Conservation (phyloP, 2,329 filamentous ascomycete species). For the Aspergillus novofumigatus region DNA sequence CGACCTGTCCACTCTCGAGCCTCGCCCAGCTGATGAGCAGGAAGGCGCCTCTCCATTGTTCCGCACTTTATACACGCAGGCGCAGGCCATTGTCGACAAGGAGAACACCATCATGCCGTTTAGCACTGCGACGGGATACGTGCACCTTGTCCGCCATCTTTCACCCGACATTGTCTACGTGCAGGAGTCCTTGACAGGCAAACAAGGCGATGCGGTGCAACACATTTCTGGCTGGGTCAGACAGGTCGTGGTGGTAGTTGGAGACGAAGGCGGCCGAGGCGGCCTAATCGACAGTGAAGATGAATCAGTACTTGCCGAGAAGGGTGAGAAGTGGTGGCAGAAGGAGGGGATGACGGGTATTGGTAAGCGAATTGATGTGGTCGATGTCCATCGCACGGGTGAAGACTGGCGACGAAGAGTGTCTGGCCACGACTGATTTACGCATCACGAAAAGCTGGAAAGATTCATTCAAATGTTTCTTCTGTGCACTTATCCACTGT, state of each 20-base stretch:
- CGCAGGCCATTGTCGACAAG: constrained; percentile 72
- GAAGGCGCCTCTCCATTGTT: constrained; percentile 60
- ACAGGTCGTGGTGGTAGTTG: constrained; percentile 56
- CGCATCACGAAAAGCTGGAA: constrained; percentile 6
- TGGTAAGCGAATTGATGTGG: constrained; percentile 81
- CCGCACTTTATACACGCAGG: constrained; percentile 76
- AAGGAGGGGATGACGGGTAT: constrained; percentile 75
- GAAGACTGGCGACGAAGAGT: constrained; percentile 85
- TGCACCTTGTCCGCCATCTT: constrained; percentile 81
- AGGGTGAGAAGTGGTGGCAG: constrained; percentile 54
- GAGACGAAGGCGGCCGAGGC: constrained; percentile 58
- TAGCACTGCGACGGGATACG: constrained; percentile 73
- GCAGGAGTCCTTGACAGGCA: constrained; percentile 75
- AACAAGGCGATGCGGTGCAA: constrained; percentile 67
- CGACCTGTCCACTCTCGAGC: constrained; percentile 47
- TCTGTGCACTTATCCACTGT: not conserved
- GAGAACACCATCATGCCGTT: constrained; percentile 86
- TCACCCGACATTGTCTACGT: constrained; percentile 83
- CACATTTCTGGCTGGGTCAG: constrained; percentile 62
- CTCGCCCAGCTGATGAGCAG: constrained; percentile 44
- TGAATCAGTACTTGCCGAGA: constrained; percentile 38
- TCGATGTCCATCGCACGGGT: constrained; percentile 74
- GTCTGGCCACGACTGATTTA: constrained; percentile 53
- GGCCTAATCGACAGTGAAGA: constrained; percentile 78
- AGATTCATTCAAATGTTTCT: not conserved